These are phyloP conservation scores for Eutrema salsugineum DNA, from an alignment of 441 rosid genomes.

Conservation along the genomic window DNA sequence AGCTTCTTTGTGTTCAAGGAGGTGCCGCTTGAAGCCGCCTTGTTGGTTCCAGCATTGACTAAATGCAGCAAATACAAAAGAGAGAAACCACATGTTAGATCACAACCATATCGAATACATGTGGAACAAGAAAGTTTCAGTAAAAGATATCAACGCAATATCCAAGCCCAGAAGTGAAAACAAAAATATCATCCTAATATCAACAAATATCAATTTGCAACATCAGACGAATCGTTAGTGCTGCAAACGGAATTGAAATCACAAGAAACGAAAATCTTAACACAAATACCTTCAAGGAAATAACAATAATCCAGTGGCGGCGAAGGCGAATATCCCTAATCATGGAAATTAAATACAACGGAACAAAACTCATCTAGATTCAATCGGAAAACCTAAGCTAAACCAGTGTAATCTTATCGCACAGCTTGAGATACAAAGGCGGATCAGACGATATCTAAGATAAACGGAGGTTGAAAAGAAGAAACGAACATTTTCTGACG, in stretches of 20 bases:
- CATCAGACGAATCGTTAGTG: not conserved
- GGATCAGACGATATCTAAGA: not conserved
- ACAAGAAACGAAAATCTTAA: not conserved
- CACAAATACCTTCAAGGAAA: not conserved
- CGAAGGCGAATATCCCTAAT: not conserved
- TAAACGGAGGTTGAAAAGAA: not conserved
- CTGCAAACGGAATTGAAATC: not conserved
- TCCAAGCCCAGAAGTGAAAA: not conserved
- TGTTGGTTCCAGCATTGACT: slow-evolving; percentile 84
- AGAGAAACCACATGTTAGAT: not conserved
- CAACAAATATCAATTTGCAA: not conserved
- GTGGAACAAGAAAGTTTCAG: not conserved
- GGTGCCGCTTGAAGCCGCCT: slow-evolving; percentile 86
- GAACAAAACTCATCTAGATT: not conserved
- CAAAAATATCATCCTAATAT: not conserved
- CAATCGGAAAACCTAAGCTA: not conserved
- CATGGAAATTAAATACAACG: not conserved
- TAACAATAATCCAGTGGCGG: not conserved
- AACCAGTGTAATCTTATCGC: not conserved
- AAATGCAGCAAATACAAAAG: not conserved
- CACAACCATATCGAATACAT: not conserved
- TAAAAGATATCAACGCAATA: not conserved
- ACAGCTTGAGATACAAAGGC: not conserved
- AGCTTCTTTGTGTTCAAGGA: slow-evolving; percentile 85
- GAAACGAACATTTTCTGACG: slow-evolving; percentile 32